Evolutionary conservation across 805 yeast genomes (phyloP).

Genomic region (Dipodascopsis tothii): DNA sequence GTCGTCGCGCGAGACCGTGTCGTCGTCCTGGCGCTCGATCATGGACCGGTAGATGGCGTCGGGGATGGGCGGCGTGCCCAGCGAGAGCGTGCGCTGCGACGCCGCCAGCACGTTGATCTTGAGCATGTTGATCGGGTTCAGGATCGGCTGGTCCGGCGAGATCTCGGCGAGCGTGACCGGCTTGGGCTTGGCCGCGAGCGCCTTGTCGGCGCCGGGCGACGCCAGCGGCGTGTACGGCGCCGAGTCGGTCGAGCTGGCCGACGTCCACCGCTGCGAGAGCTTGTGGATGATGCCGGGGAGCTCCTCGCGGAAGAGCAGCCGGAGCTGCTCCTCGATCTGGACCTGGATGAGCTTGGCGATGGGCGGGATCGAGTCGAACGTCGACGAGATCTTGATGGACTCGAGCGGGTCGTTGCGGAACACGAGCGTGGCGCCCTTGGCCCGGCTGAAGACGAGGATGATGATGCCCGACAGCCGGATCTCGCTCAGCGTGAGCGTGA

Average conservation of each 20-base stretch:
- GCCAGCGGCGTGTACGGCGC: slow-evolving; percentile 2
- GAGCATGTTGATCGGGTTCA: slow-evolving; percentile 59
- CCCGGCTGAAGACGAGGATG: slow-evolving; percentile 70
- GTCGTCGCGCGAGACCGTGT: slow-evolving; percentile 17
- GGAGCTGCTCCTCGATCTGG: slow-evolving; percentile 72
- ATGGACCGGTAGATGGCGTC: slow-evolving; percentile 51
- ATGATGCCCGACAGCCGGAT: slow-evolving; percentile 73
- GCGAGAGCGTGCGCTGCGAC: slow-evolving; percentile 73
- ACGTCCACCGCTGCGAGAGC: slow-evolving; percentile 60
- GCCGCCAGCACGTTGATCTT: slow-evolving; percentile 60
- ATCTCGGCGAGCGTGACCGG: slow-evolving; percentile 44
- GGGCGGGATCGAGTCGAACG: slow-evolving; percentile 79
- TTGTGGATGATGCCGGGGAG: slow-evolving; percentile 74
- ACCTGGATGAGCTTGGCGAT: slow-evolving; percentile 75
- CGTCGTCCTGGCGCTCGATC: slow-evolving; percentile 17
- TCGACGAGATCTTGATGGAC: slow-evolving; percentile 69
- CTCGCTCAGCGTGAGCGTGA: slow-evolving; percentile 65
- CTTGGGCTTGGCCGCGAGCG: slow-evolving; percentile 28
- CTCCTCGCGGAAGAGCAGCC: slow-evolving; percentile 75
- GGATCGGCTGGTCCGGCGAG: slow-evolving; percentile 52
- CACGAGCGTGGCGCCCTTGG: slow-evolving; percentile 78
- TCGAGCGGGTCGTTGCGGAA: slow-evolving; percentile 86
- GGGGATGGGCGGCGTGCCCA: slow-evolving; percentile 52
- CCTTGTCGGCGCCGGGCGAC: slow-evolving; percentile 12
- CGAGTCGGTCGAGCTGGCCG: slow-evolving; percentile 27